Evolutionary conservation across 192 early-diverging fungal genomes (phyloP), one percentile per base, ranked within the genome.

Genomic region (Coemansia javaensis): DNA sequence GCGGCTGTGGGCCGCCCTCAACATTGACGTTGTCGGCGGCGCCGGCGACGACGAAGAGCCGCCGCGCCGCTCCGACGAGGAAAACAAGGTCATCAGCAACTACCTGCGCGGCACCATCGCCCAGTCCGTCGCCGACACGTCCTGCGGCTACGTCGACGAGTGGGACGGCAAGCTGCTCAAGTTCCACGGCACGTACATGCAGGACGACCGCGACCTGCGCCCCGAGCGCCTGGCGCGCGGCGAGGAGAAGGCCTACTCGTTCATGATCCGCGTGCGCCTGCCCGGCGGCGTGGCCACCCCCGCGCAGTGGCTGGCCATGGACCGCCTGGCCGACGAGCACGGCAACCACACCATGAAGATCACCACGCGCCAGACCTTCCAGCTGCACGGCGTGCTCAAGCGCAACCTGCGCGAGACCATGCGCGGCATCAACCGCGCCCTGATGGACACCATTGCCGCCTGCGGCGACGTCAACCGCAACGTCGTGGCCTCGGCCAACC

Each of bases 401-500:
- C 78, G 80, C 57, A 84, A 90, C 53, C 77, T 97, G 36, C 92
- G 89, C 76, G 63, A 78, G 41, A 80, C 90, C 44, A 94, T 94
- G 55, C 90, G 89, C 47, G 86, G 83, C 47, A 94, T 97, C 78
- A 97, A 97, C 77, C 84, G 85, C 47, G 80, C 81, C 20, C 71
- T 94, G 40, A 82, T 97, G 72, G 86, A 91, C 71, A 94, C 92
- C 23, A 81, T 97, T 36, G 94, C 94, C 32, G 94, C 94, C 38
- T 97, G 94, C 70, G 94, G 94, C 49, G 94, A 97, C 73, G 94
- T 97, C 53, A 97, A 97, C 79, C 84, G 94, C 50, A 97, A 94
- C 79, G 90, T 97, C 48, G 92, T 94, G 67, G 86, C 88, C 61
- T 90, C 86, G 62, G 88, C 92, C 47, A 89, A 91, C 67, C 90